phyloP scores from a whole-genome alignment of 2,329 filamentous ascomycete species.

The Pseudocercospora vitis region DNA sequence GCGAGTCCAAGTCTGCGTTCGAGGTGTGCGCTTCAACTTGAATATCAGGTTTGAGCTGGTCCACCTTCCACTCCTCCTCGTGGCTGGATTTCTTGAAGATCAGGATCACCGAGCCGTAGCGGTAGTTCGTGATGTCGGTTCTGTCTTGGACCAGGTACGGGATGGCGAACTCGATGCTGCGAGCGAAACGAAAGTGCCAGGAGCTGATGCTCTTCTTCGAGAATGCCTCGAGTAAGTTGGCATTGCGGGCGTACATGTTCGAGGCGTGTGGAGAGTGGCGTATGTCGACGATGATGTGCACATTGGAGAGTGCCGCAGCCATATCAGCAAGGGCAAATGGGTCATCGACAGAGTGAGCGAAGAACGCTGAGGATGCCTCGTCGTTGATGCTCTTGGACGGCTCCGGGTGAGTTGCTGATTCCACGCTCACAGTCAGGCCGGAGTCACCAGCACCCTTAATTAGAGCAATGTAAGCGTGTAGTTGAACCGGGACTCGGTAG shows the following conservation, averaged over 20 bases:
- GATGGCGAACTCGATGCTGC: neutral
- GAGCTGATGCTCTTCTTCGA: neutral
- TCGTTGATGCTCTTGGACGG: neutral
- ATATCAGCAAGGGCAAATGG: neutral
- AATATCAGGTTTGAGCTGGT: neutral
- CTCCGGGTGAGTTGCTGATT: neutral
- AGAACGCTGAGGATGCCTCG: neutral
- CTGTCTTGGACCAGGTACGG: neutral
- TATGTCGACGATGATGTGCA: neutral
- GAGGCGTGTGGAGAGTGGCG: neutral
- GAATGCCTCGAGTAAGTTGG: neutral
- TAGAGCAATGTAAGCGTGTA: neutral
- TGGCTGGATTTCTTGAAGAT: neutral
- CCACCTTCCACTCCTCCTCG: neutral
- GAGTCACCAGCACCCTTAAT: neutral
- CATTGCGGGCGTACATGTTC: neutral
- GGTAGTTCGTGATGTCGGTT: slow-evolving; percentile 3
- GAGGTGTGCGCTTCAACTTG: neutral
- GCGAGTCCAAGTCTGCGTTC: neutral
- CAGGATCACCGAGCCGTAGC: neutral
- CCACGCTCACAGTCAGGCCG: neutral
- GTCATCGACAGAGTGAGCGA: neutral
- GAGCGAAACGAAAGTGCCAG: neutral
- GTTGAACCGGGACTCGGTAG: neutral
- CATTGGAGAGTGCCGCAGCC: neutral